Evolutionary conservation across 495 filamentous ascomycete species (phyloP).

Genomic region (Extremus antarcticus): DNA sequence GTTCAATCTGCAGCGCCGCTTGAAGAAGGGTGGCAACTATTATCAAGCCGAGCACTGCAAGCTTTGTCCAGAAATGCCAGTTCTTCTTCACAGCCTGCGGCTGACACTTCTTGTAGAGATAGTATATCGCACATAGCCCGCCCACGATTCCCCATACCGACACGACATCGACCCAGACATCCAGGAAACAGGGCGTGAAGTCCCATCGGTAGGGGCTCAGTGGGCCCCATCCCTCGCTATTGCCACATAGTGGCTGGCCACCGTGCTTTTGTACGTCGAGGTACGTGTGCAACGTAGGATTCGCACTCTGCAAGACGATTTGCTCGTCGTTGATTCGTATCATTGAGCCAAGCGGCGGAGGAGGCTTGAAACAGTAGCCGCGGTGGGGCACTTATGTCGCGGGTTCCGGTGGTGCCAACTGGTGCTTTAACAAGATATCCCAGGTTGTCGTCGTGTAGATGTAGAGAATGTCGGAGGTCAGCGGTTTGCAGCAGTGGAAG

Average conservation of each 20-base stretch:
- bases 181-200: conserved; percentile 93
- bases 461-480: too few relatives aligned
- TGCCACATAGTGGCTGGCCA: conserved; percentile 65
- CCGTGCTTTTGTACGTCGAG: conserved; percentile 21
- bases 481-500: too few relatives aligned
- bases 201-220: conserved; percentile 73
- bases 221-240: conserved; percentile 91
- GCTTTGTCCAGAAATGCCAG: conserved; percentile 91
- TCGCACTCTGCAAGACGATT: conserved; percentile 9
- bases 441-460: too few relatives aligned
- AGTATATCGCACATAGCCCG: conserved; percentile 65
- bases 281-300: conserved; percentile 15
- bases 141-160: conserved; percentile 65
- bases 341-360: conserved; percentile 12
- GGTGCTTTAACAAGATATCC: too few relatives aligned
- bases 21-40: conserved; percentile 58
- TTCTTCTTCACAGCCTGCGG: conserved; percentile 62
- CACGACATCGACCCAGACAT: conserved; percentile 67
- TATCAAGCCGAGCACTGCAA: conserved; percentile 61
- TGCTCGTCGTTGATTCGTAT: conserved; percentile 6
- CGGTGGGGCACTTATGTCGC: too few relatives aligned
- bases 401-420: too few relatives aligned
- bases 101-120: conserved; percentile 55
- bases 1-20: conserved; percentile 64
- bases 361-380: too few relatives aligned